Percentiles rank a stretch among this genome's conserved stretches.
Conservation (phyloP, 805 yeast genomes). For the Saturnispora sanitii region DNA sequence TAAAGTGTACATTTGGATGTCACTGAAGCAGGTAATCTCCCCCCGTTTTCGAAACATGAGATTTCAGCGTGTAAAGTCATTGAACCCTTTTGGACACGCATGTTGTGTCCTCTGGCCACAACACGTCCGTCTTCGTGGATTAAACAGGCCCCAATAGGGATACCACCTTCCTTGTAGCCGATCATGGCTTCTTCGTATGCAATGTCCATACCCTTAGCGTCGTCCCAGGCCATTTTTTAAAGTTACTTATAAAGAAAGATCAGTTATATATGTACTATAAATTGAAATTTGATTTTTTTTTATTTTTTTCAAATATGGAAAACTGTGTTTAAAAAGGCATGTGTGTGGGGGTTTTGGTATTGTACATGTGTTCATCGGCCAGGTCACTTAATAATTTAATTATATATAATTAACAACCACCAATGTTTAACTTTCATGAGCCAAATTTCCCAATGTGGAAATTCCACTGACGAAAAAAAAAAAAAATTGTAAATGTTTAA, state of each 20-base stretch:
- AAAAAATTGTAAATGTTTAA: neutral
- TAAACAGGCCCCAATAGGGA: slow-evolving; percentile 55
- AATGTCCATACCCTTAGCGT: slow-evolving; percentile 51
- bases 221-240: slow-evolving; percentile 44
- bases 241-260: neutral
- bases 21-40: slow-evolving; percentile 68
- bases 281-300: no score
- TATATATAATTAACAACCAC: no score
- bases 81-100: slow-evolving; percentile 76
- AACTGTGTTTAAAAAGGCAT: no score
- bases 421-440: no score
- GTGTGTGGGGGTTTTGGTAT: no score
- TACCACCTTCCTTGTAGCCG: slow-evolving; percentile 77
- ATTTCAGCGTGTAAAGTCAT: slow-evolving; percentile 91
- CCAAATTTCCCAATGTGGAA: neutral
- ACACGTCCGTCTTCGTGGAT: slow-evolving; percentile 68
- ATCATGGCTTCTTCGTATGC: slow-evolving; percentile 65
- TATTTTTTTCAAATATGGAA: no score
- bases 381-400: no score
- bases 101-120: slow-evolving; percentile 83
- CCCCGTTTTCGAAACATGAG: slow-evolving; percentile 81
- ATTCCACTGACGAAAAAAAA: neutral
- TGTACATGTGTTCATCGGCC: no score
- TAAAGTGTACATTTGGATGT: slow-evolving; percentile 85
- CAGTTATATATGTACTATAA: neutral